Base-by-base conservation (phyloP, 2,329 filamentous ascomycete genomes). In the Massarina eburnea region DNA sequence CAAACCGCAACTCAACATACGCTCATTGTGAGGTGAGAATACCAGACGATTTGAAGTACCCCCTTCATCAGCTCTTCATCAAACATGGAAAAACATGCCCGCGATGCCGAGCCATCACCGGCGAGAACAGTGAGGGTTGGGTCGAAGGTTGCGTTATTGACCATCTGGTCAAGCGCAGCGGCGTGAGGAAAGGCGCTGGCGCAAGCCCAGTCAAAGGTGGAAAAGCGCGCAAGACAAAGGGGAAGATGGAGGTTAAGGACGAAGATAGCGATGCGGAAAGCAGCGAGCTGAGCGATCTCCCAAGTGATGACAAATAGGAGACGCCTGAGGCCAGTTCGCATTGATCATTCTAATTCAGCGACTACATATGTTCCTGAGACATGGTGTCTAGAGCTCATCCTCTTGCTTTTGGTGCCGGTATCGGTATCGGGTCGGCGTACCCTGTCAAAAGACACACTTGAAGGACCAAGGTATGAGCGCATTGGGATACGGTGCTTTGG, bases 71-170 rank as follows among this genome's bases (percentile, higher is more conserved):
- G 49, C 68, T 85, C 14, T 71, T 85, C 37, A 83, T 85, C 52
- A 76, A 73, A 37, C 83, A 86, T 64, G 83, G 83, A 2, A 85
- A 83, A 61, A 72, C 67, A 8, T 86, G 83, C 68, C 77, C 79
- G 0, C 68, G 82, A 34, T 86, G 83, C 60, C 71, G 79, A 35
- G 83, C 82, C 1, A 76, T 76, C 1, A 89, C 85, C 0, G 79
- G 80, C 0, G 73, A 80, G 52, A 78, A 77, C 1, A 85, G 79
- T 39, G 76, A 77, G 20, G 80, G 78, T 0, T 89, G 86, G 84
- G 75, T 82, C 3, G 72, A 82, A 14, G 79, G 79, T 0, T 87
- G 83, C 69, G 76, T 79, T 8, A 84, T 86, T 60, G 83, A 86
- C 41, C 80, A 85, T 60, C 64, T 85, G 27, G 80, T 85, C 4